These are phyloP conservation scores for Silene noctiflora DNA, from an alignment of 179 eudicot species.

Conservation along the genomic window DNA sequence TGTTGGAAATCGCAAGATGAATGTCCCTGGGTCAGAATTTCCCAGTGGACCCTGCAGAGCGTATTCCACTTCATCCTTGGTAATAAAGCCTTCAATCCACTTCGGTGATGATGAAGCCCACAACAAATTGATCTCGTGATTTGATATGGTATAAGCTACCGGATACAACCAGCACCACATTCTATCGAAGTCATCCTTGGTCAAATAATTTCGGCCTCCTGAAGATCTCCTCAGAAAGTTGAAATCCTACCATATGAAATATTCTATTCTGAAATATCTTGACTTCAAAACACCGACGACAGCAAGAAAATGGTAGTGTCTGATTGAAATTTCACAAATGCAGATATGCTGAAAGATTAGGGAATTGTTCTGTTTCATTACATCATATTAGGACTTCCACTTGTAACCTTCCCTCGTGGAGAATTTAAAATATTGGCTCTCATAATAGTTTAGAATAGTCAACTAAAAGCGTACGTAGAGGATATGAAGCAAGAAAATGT, in stretches of 20 bases:
- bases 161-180: slow-evolving; percentile 96
- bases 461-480: no score
- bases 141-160: slow-evolving; percentile 69
- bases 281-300: background rate
- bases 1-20: slow-evolving; percentile 84
- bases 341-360: background rate
- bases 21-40: slow-evolving; percentile 78
- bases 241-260: slow-evolving; percentile 53
- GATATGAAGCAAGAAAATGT: no score
- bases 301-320: background rate
- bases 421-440: no score
- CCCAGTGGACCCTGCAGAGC: slow-evolving; percentile 53
- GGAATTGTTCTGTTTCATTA: no score
- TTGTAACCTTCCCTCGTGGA: no score
- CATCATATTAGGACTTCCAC: background rate
- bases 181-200: slow-evolving; percentile 66
- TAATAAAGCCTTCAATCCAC: slow-evolving; percentile 87
- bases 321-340: background rate
- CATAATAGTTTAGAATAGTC: no score
- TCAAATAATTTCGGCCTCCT: slow-evolving; percentile 57
- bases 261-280: slow-evolving; percentile 8
- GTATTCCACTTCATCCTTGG: slow-evolving; percentile 89
- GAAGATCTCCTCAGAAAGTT: slow-evolving; percentile 63
- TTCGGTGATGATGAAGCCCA: slow-evolving; percentile 62
- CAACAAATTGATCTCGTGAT: slow-evolving; percentile 44